phyloP scores from a whole-genome alignment of 129 eudicot genomes.

The Gnaphalium uliginosum region DNA sequence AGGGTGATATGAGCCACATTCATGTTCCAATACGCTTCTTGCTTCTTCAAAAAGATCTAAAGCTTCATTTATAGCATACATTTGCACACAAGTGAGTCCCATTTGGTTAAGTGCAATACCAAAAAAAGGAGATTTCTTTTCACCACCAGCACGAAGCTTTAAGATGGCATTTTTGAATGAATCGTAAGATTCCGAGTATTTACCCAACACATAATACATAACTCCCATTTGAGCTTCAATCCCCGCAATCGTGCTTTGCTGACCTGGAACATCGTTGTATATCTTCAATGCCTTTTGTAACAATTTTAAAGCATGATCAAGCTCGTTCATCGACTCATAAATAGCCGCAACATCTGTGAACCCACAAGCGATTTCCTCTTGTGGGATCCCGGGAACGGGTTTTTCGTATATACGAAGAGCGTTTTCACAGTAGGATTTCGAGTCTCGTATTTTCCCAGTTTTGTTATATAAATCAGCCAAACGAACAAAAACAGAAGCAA shows the following conservation, averaged over 20 bases:
- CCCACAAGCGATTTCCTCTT: constrained; percentile 81
- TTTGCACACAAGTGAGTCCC: constrained; percentile 86
- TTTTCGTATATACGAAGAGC: constrained; percentile 75
- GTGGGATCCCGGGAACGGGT: constrained; percentile 67
- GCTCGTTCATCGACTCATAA: constrained; percentile 83
- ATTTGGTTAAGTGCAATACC: constrained; percentile 88
- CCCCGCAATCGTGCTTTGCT: constrained; percentile 78
- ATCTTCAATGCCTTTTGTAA: constrained; percentile 72
- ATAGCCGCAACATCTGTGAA: constrained; percentile 76
- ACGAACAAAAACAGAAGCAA: constrained; percentile 79
- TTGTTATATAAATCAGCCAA: constrained; percentile 72
- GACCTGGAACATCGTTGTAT: constrained; percentile 75
- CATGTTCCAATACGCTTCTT: constrained; percentile 59
- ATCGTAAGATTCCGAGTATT: constrained; percentile 59
- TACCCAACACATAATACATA: constrained; percentile 67
- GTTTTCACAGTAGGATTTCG: constrained; percentile 73
- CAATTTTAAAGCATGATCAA: constrained; percentile 69
- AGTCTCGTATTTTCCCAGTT: constrained; percentile 73
- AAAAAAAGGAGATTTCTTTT: constrained; percentile 81
- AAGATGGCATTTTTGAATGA: constrained; percentile 52
- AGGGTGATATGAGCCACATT: constrained; percentile 77
- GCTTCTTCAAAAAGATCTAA: constrained; percentile 75
- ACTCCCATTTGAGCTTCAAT: constrained; percentile 93
- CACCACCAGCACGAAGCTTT: constrained; percentile 82
- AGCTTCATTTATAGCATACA: constrained; percentile 71